Conservation (phyloP, 805 yeast genomes). For the Candida nonsorbophila region DNA sequence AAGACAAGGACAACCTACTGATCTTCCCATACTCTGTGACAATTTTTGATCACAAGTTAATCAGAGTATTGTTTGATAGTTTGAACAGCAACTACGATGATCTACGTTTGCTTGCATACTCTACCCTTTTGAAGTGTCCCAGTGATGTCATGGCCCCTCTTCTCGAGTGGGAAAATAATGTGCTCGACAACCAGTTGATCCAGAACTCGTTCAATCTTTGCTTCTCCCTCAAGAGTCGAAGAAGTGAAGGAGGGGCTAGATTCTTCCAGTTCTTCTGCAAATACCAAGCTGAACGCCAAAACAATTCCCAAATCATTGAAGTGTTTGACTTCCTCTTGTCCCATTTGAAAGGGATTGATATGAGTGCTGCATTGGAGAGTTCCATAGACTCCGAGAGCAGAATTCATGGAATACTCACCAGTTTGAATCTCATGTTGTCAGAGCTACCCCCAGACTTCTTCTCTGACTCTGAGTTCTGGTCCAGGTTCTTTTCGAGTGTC, state of each 20-base stretch:
- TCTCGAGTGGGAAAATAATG: slow-evolving; percentile 1
- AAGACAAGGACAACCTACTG: slow-evolving; percentile 4
- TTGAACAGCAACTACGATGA: slow-evolving; percentile 74
- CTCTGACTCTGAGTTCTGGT: slow-evolving; percentile 1
- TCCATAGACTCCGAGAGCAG: no score
- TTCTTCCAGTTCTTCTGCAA: slow-evolving; percentile 48
- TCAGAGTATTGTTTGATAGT: slow-evolving; percentile 53
- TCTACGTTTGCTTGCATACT: slow-evolving; percentile 50
- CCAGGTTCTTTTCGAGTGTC: not conserved
- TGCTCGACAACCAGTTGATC: no score
- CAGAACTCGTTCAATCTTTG: slow-evolving; percentile 14
- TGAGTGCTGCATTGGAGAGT: no score
- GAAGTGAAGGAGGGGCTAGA: slow-evolving; percentile 77
- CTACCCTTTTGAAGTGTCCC: slow-evolving; percentile 43
- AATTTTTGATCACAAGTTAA: slow-evolving; percentile 17
- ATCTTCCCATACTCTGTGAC: slow-evolving; percentile 6
- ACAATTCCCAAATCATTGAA: no score
- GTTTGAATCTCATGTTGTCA: slow-evolving; percentile 43
- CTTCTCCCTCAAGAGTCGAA: slow-evolving; percentile 47
- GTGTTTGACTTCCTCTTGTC: no score
- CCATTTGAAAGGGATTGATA: no score
- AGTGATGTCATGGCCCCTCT: not conserved
- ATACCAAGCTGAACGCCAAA: no score
- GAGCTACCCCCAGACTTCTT: not conserved
- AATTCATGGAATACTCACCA: slow-evolving; percentile 67